phyloP scores from a whole-genome alignment of 768 basidiomycete species.

The Boletus sp. region DNA sequence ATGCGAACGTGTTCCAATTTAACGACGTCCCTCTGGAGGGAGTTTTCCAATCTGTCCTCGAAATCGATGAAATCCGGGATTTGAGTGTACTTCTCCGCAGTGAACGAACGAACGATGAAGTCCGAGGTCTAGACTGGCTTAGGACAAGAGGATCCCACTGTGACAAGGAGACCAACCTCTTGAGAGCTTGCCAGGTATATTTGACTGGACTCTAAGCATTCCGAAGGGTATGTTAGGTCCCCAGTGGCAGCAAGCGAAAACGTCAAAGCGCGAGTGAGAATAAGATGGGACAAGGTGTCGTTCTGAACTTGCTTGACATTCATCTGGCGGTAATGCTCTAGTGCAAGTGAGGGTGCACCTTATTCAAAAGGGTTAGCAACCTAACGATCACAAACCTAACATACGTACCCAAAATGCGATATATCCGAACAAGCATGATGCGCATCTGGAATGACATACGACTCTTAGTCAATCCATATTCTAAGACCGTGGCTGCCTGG shows the following conservation, averaged over 20 bases:
- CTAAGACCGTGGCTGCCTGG: conserved; percentile 62
- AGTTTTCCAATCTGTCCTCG: conserved; percentile 78
- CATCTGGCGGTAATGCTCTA: conserved; percentile 77
- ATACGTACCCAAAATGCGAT: conserved; percentile 69
- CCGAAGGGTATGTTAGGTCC: conserved; percentile 70
- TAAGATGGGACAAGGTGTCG: conserved; percentile 84
- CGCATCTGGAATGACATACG: conserved; percentile 78
- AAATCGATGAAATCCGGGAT: conserved; percentile 83
- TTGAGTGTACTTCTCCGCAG: conserved; percentile 82
- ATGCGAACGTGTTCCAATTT: conserved; percentile 85
- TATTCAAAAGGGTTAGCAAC: conserved; percentile 3
- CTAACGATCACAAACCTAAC: background rate
- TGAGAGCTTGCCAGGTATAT: conserved; percentile 78
- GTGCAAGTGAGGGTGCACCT: conserved; percentile 71
- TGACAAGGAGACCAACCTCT: conserved; percentile 48
- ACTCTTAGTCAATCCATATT: conserved; percentile 69
- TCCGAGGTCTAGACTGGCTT: conserved; percentile 59
- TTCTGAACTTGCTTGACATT: conserved; percentile 83
- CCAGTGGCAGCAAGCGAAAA: conserved; percentile 77
- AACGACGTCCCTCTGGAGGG: conserved; percentile 77
- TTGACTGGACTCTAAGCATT: conserved; percentile 76
- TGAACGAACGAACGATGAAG: conserved; percentile 76
- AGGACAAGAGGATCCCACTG: conserved; percentile 1
- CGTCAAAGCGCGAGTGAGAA: conserved; percentile 72
- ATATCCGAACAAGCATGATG: conserved; percentile 74